phyloP scores from a whole-genome alignment of 2,329 filamentous ascomycete species.

The Trichophyton benhamiae region DNA sequence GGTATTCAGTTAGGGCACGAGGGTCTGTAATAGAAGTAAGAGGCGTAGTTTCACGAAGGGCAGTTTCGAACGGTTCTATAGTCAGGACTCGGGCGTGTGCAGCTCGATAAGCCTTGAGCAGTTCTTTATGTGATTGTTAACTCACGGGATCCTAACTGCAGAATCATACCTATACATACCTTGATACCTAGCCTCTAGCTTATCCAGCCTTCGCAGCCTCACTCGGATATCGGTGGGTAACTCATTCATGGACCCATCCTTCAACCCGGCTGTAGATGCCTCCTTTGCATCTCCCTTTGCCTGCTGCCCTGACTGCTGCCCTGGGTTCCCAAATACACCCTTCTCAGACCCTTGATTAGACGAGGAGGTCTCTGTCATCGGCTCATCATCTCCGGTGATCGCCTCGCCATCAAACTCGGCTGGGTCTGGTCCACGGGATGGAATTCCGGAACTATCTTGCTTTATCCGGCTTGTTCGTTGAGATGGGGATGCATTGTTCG shows the following conservation, averaged over 20 bases:
- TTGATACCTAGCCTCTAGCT: constrained; percentile 74
- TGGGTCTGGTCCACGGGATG: constrained; percentile 58
- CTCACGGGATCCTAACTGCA: background rate
- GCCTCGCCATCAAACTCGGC: constrained; percentile 80
- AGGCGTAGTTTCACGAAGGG: constrained; percentile 82
- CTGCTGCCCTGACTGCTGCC: background rate
- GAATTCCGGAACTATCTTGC: constrained; percentile 24
- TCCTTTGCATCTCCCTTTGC: constrained; percentile 9
- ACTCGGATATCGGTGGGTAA: constrained; percentile 61
- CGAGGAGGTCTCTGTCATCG: constrained; percentile 49
- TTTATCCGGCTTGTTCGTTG: constrained; percentile 20
- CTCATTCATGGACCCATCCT: constrained; percentile 33
- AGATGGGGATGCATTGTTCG: constrained; percentile 13
- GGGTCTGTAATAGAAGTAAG: constrained; percentile 80
- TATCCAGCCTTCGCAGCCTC: constrained; percentile 76
- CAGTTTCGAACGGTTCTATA: constrained; percentile 87
- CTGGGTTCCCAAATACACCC: constrained; percentile 17
- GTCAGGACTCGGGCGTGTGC: constrained; percentile 76
- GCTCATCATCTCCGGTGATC: constrained; percentile 71
- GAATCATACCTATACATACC: constrained; percentile 40
- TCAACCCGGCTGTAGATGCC: constrained; percentile 16
- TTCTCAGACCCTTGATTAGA: constrained; percentile 29
- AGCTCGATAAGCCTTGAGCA: constrained; percentile 80
- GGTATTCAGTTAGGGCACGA: constrained; percentile 71
- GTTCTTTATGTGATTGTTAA: constrained; percentile 42